Base-by-base conservation (phyloP, 768 basidiomycete species). In the Postia placenta region DNA sequence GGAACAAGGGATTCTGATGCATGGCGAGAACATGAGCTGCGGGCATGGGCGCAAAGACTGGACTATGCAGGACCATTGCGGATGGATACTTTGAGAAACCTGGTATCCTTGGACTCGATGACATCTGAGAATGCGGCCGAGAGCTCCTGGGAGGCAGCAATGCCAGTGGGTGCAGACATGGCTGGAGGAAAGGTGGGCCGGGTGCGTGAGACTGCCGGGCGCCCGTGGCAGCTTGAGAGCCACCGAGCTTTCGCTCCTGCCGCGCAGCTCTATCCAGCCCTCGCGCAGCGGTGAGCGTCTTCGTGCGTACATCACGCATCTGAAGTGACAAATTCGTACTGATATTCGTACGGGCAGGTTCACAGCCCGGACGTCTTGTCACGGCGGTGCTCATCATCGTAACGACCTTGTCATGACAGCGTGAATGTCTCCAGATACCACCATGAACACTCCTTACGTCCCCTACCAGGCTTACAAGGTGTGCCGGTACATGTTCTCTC, bases 61-160 rank as follows among this genome's bases (percentile, higher is more conserved):
- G 44, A 43, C 6, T 64, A 57, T 48, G 47, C 69, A 67, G 60
- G 66, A 90, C 90, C 90, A 63, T 92, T 80, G 52, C 69, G 68
- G 60, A 92, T 90, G 41, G 75, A 74, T 53, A 92, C 74, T 64
- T 88, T 88, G 67, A 92, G 70, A 66, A 92, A 92, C 37, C 90
- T 79, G 48, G 74, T 69, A 33, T 69, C 61, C 49, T 66, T 70
- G 1, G 74, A 64, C 45, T 74, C 71, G 25, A 80, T 66, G 4
- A 83, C 81, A 27, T 73, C 60, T n/a, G 83, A 74, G 59, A 90
- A 89, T 17, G 62, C 65, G 2, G 72, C 64, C 2, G 71, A 58
- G 41, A 92, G 77, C 42, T 83, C 77, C 43, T 71, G 67, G 14
- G 85, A 79, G 45, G 81, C 74, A 28, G 67, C 64, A 59, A 92